Base-by-base conservation (phyloP, 1,284 basidiomycete genomes). In the Mycocalia duriaeana region DNA sequence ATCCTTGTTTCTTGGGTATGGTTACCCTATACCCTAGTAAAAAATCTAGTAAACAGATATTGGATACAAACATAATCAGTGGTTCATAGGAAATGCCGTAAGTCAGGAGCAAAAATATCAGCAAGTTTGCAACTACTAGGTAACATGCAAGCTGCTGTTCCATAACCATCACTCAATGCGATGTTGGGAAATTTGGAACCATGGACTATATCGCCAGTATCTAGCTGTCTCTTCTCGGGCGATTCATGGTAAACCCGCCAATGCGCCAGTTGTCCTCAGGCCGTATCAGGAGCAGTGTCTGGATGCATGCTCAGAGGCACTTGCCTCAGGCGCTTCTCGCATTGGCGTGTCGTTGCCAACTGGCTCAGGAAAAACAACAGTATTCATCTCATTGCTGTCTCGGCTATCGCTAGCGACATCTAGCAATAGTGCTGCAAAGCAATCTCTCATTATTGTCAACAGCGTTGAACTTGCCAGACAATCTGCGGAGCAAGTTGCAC, bases 271-370 rank as follows among this genome's bases (percentile, higher is more conserved):
- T n/a, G 61, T 65, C 6, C 73, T 94, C n/a, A 76, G 94, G 11
- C 92, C 93, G 0, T 98, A 98, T 63, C 94, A 98, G 61, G 77
- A 89, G 54, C 75, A 82, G n/a, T 95, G 91, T 60, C 73, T 98
- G 25, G 69, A 81, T 18, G 81, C 89, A 3, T 96, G 94, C 60
- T 70, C 86, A 2, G 73, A 78, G 9, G 89, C 93, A 1, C 70
- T 97, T 18, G 60, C 67, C 22, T 62, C 68, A 20, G 80, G 82
- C 13, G 76, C 68, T 23, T 81, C 81, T 2, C 84, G 94, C 19
- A 89, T 97, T 41, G 94, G 94, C n/a, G 90, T 95, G 19, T 94
- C 89, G 11, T 75, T 93, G 1, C 93, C 94, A 8, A 96, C 94
- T 18, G 91, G 92, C 9, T 82, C 89, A 23, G 94, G 94, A 6